These are phyloP conservation scores for Ceriops decandra DNA, from an alignment of 345 rosid genomes.

Conservation along the genomic window DNA sequence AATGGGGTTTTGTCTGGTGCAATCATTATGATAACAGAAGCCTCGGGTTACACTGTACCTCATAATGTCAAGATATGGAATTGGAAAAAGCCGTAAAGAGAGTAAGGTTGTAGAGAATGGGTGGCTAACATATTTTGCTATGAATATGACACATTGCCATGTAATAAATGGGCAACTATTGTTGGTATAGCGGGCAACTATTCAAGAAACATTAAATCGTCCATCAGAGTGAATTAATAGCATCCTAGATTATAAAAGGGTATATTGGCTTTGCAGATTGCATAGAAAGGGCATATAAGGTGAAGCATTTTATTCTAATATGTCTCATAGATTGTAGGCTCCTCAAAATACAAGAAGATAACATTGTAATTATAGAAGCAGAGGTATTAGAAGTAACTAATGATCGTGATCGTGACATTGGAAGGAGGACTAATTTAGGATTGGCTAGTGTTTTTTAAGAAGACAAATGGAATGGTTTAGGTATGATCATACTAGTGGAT, in stretches of 20 bases:
- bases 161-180: constrained; percentile 30
- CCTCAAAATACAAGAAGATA: constrained; percentile 44
- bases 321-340: constrained; percentile 41
- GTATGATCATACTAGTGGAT: constrained; percentile 40
- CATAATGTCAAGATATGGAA: neutral
- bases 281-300: constrained; percentile 39
- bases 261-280: constrained; percentile 38
- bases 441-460: constrained; percentile 31
- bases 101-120: neutral
- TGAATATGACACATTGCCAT: constrained; percentile 20
- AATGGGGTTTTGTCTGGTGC: constrained; percentile 28
- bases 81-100: neutral
- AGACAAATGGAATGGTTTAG: constrained; percentile 23
- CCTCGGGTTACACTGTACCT: constrained; percentile 14
- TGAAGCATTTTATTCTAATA: constrained; percentile 47
- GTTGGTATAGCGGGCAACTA: constrained; percentile 46
- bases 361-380: constrained; percentile 41
- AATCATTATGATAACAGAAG: constrained; percentile 32
- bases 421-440: constrained; percentile 28
- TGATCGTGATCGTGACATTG: constrained; percentile 25
- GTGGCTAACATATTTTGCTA: constrained; percentile 21
- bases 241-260: constrained; percentile 71
- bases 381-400: constrained; percentile 26
- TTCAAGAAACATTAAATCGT: constrained; percentile 30
- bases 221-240: constrained; percentile 50